Conservation (phyloP, 768 basidiomycete species). For the Podaxis sp. region DNA sequence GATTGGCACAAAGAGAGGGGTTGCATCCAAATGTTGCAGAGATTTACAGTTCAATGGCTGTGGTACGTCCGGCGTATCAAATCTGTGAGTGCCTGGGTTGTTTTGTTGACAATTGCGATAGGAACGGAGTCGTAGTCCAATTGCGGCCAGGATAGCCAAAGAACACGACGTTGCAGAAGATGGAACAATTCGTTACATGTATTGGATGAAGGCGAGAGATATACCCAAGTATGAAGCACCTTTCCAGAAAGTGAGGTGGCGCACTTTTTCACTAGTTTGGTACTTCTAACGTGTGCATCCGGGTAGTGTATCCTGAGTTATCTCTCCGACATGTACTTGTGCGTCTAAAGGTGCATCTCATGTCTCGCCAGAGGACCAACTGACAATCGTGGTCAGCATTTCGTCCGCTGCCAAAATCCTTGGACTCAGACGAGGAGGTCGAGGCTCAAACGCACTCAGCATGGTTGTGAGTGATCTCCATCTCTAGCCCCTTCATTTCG, state of each 20-base stretch:
- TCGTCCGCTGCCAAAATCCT: slow-evolving; percentile 50
- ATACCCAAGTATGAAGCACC: slow-evolving; percentile 63
- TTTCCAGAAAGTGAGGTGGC: slow-evolving; percentile 66
- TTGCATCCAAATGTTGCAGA: slow-evolving; percentile 32
- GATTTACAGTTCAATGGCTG: slow-evolving; percentile 28
- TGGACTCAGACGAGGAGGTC: slow-evolving; percentile 47
- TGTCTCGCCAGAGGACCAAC: neutral
- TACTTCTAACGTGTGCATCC: neutral
- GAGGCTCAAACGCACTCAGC: slow-evolving; percentile 47
- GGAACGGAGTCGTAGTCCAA: slow-evolving; percentile 70
- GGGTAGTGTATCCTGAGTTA: slow-evolving; percentile 75
- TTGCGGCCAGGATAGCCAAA: slow-evolving; percentile 57
- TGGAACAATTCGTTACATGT: slow-evolving; percentile 56
- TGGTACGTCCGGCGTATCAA: slow-evolving; percentile 20
- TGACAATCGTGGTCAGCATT: slow-evolving; percentile 43
- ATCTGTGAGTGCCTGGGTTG: neutral
- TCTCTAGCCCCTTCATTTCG: neutral
- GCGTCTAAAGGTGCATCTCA: slow-evolving; percentile 23
- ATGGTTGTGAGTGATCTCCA: slow-evolving; percentile 55
- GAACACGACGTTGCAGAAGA: slow-evolving; percentile 39
- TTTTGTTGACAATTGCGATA: slow-evolving; percentile 24
- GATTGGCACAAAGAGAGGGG: slow-evolving; percentile 31
- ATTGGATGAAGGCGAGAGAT: slow-evolving; percentile 78
- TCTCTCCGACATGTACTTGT: slow-evolving; percentile 80
- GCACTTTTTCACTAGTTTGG: slow-evolving; percentile 8